phyloP scores from a whole-genome alignment of 441 rosid genomes.

The Erysimum pusillum region DNA sequence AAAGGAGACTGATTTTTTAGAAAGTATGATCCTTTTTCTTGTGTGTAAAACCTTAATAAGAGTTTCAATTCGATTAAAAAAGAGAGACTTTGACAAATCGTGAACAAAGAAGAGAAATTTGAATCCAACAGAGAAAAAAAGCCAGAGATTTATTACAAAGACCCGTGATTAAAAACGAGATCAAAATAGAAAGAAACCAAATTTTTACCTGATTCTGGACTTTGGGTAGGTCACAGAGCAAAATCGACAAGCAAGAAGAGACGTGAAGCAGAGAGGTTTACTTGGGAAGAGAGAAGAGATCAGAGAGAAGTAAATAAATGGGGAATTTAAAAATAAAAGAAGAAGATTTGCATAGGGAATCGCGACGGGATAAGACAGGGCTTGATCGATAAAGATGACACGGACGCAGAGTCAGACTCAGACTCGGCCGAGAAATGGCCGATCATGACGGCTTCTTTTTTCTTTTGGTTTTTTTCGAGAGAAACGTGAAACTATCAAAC shows the following conservation, averaged over 20 bases:
- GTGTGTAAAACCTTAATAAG: not conserved
- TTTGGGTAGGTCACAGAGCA: slow-evolving; percentile 25
- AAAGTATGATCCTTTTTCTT: slow-evolving; percentile 29
- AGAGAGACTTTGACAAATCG: not conserved
- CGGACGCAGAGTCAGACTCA: slow-evolving; percentile 34
- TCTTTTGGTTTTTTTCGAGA: not conserved
- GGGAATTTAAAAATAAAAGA: not conserved
- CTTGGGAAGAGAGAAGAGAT: slow-evolving; percentile 27
- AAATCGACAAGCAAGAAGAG: slow-evolving; percentile 38
- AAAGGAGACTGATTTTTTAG: not conserved
- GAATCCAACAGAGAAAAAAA: slow-evolving; percentile 17
- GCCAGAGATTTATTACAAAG: not conserved
- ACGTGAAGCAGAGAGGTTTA: slow-evolving; percentile 45
- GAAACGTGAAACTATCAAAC: slow-evolving; percentile 23
- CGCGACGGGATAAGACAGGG: slow-evolving; percentile 48
- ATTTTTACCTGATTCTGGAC: slow-evolving; percentile 30
- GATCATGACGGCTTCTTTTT: slow-evolving; percentile 44
- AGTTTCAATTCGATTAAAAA: slow-evolving; percentile 9
- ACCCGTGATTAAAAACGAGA: slow-evolving; percentile 7
- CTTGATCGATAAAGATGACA: slow-evolving; percentile 44
- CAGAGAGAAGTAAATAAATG: not conserved
- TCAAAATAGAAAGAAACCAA: slow-evolving; percentile 6
- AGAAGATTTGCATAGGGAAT: slow-evolving; percentile 44
- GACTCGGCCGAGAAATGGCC: slow-evolving; percentile 39
- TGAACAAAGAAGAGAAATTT: slow-evolving; percentile 5